A percentile compares a stretch with the other conserved stretches of the same genome.
phyloP scores from a whole-genome alignment of 2,329 filamentous ascomycete species.

The Thermothelomyces thermophilus region DNA sequence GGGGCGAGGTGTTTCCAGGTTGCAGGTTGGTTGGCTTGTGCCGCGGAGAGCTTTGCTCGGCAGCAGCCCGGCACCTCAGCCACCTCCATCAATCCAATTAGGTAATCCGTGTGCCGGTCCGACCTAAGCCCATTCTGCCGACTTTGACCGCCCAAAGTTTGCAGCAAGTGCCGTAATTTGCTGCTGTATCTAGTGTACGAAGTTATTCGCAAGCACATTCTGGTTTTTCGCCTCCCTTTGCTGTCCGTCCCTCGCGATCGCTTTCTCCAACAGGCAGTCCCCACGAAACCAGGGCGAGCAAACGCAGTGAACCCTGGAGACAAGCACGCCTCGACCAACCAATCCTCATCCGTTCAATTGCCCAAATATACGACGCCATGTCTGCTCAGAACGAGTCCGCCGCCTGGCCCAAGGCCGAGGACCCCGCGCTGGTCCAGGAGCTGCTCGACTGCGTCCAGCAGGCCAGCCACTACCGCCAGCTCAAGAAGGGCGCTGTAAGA shows the following conservation, averaged over 20 bases:
- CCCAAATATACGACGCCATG: constrained; percentile 20
- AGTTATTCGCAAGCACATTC: no score
- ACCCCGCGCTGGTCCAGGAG: constrained; percentile 68
- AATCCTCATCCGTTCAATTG: constrained; percentile 3
- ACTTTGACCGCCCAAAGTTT: constrained; percentile 19
- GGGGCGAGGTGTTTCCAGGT: constrained; percentile 31
- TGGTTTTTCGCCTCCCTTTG: constrained; percentile 8
- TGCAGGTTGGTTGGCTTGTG: constrained; percentile 25
- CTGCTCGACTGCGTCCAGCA: constrained; percentile 65
- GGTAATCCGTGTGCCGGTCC: constrained; percentile 19
- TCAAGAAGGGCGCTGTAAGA: constrained; percentile 76
- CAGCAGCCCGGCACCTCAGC: constrained; percentile 9
- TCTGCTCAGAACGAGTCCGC: constrained; percentile 30
- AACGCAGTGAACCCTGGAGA: constrained; percentile 28
- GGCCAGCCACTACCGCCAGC: constrained; percentile 42
- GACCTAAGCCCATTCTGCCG: constrained; percentile 12
- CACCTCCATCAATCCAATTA: constrained; percentile 15
- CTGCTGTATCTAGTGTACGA: background rate
- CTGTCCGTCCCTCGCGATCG: constrained; percentile 11
- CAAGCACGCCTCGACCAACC: constrained; percentile 1
- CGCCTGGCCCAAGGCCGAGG: constrained; percentile 62
- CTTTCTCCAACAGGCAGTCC: constrained; percentile 10
- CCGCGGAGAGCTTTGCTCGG: constrained; percentile 22
- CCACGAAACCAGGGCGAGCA: constrained; percentile 26
- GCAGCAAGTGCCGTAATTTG: constrained; percentile 4